Conservation (phyloP, 1,284 basidiomycete species). For the Violaceomyces palustris region DNA sequence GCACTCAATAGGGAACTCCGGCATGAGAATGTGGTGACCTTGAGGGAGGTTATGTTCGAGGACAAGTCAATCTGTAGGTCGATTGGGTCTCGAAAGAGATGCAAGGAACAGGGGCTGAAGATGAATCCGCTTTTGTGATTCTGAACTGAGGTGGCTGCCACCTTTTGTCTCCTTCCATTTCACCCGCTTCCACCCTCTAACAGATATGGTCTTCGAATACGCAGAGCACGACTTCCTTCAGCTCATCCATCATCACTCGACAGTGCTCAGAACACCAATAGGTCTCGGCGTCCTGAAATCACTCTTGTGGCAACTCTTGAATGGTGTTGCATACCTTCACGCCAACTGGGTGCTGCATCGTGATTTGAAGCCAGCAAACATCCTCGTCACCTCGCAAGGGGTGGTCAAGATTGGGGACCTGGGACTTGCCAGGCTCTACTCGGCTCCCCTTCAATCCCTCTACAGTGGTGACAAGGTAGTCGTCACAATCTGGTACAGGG, state of each 20-base stretch:
- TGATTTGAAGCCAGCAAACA: conserved; percentile 98
- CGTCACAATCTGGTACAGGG: conserved; percentile 98
- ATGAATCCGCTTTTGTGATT: neutral
- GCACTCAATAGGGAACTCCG: conserved; percentile 91
- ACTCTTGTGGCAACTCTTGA: conserved; percentile 89
- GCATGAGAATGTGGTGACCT: conserved; percentile 84
- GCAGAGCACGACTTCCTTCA: conserved; percentile 86
- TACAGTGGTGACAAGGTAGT: conserved; percentile 86
- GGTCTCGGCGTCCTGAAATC: conserved; percentile 78
- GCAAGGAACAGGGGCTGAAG: too few species aligned
- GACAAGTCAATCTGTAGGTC: conserved; percentile 67
- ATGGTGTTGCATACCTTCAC: conserved; percentile 90
- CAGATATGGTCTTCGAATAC: conserved; percentile 94
- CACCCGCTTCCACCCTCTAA: neutral
- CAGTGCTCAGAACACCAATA: conserved; percentile 73
- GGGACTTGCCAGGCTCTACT: conserved; percentile 81
- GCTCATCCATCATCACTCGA: conserved; percentile 95
- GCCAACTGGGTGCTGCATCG: conserved; percentile 87
- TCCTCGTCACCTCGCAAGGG: conserved; percentile 81
- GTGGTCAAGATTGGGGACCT: conserved; percentile 97
- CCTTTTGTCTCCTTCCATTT: neutral
- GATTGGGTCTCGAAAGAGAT: neutral
- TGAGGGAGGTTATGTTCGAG: conserved; percentile 91
- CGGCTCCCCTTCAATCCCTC: conserved; percentile 77
- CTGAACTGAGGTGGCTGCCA: too few species aligned